phyloP scores from a whole-genome alignment of 805 yeast genomes.

The Pichia manshurica region DNA sequence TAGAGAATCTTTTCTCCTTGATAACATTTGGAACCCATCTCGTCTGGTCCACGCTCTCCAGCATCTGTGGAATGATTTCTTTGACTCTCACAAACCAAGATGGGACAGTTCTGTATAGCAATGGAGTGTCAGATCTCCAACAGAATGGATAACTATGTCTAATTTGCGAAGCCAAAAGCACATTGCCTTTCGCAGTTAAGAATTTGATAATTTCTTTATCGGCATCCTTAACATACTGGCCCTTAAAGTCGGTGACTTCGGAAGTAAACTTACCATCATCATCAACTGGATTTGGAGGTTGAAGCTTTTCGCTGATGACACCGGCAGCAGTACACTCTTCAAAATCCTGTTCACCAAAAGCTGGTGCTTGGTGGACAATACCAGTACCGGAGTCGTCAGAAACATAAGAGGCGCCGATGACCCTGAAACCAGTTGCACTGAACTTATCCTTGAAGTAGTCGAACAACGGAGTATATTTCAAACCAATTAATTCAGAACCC shows the following conservation, averaged over 20 bases:
- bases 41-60: constrained; percentile 76
- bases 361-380: constrained; percentile 97
- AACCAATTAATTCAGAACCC: constrained; percentile 78
- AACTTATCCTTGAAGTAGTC: constrained; percentile 72
- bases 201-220: constrained; percentile 85
- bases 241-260: constrained; percentile 70
- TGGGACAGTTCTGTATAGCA: constrained; percentile 92
- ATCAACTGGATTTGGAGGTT: constrained; percentile 93
- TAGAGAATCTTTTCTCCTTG: constrained; percentile 91
- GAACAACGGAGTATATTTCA: constrained; percentile 77
- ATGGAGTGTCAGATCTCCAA: constrained; percentile 99
- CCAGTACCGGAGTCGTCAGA: constrained; percentile 97
- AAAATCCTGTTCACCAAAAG: constrained; percentile 99
- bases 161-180: constrained; percentile 74
- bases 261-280: constrained; percentile 81
- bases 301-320: constrained; percentile 57
- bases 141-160: constrained; percentile 98
- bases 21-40: constrained; percentile 91
- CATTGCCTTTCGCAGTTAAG: constrained; percentile 69
- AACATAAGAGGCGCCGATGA: constrained; percentile 78
- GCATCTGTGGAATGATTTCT: constrained; percentile 83
- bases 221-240: constrained; percentile 91
- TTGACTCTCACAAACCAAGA: constrained; percentile 96
- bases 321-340: constrained; percentile 72
- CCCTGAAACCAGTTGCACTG: constrained; percentile 74